A percentile compares a stretch with the other conserved stretches of the same genome.
Conservation (phyloP, 805 yeast species). For the Nakazawaea pomicola region DNA sequence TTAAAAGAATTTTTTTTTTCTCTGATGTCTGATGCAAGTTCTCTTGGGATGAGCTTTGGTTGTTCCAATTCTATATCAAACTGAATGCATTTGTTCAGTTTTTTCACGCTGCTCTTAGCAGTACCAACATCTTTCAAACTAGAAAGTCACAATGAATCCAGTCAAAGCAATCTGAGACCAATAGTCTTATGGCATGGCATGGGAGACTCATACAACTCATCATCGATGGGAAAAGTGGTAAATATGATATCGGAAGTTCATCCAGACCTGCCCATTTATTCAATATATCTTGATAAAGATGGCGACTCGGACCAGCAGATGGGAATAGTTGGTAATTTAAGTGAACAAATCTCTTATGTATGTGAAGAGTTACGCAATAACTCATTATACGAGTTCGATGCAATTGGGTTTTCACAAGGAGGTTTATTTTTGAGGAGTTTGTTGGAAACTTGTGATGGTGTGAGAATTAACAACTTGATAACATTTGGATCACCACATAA, state of each 20-base stretch:
- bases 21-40: no score
- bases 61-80: no score
- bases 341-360: slow-evolving; percentile 46
- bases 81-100: slow-evolving; percentile 1
- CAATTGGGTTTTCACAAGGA: slow-evolving; percentile 80
- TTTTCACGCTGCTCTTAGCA: slow-evolving; percentile 1
- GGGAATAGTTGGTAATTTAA: slow-evolving; percentile 56
- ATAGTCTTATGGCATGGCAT: slow-evolving; percentile 83
- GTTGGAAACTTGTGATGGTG: slow-evolving; percentile 48
- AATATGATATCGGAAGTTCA: slow-evolving; percentile 35
- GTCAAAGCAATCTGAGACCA: slow-evolving; percentile 25
- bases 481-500: slow-evolving; percentile 83
- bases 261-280: slow-evolving; percentile 50
- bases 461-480: slow-evolving; percentile 44
- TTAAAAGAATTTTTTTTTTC: background rate
- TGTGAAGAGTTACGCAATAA: slow-evolving; percentile 48
- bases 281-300: slow-evolving; percentile 46
- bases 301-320: slow-evolving; percentile 47
- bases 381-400: slow-evolving; percentile 58
- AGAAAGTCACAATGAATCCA: background rate
- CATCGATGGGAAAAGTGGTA: slow-evolving; percentile 46
- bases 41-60: background rate
- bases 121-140: background rate
- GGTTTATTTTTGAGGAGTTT: slow-evolving; percentile 73
- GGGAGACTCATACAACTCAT: slow-evolving; percentile 68